Evolutionary conservation across 345 rosid species (phyloP).

Genomic region (Brassica nigra): DNA sequence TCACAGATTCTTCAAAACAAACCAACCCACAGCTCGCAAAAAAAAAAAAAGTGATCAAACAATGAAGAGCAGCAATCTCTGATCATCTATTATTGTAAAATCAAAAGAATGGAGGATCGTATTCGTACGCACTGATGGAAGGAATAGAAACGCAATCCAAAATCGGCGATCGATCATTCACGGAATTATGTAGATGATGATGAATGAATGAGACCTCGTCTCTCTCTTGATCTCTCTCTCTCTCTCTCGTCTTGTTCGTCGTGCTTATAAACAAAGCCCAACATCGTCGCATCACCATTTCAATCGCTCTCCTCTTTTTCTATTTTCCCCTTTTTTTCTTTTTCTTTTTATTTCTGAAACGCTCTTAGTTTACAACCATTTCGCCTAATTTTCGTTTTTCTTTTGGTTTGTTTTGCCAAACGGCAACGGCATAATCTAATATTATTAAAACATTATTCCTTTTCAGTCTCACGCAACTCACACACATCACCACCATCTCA

Average conservation of each 20-base stretch:
- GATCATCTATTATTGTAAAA: background rate
- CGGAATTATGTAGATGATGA: background rate
- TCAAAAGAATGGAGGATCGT: background rate
- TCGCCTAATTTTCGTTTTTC: background rate
- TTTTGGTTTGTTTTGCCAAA: background rate
- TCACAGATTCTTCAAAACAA: background rate
- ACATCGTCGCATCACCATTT: slow-evolving; percentile 27
- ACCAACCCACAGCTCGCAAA: background rate
- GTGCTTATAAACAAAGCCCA: slow-evolving; percentile 37
- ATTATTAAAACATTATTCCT: background rate
- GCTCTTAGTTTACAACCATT: slow-evolving; percentile 1
- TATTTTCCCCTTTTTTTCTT: background rate
- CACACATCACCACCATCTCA: slow-evolving; percentile 13
- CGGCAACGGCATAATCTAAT: slow-evolving; percentile 5
- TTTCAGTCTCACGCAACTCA: slow-evolving; percentile 15
- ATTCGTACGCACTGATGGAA: slow-evolving; percentile 9
- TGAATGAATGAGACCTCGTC: slow-evolving; percentile 30
- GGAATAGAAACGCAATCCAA: slow-evolving; percentile 15
- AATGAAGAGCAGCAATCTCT: background rate
- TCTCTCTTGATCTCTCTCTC: slow-evolving; percentile 3
- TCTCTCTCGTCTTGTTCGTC: background rate
- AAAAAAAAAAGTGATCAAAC: background rate
- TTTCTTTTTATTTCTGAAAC: background rate
- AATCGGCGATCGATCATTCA: background rate
- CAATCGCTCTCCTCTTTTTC: background rate